These are phyloP conservation scores for Auriscalpium vulgare DNA, from an alignment of 768 basidiomycete genomes.

Conservation along the genomic window DNA sequence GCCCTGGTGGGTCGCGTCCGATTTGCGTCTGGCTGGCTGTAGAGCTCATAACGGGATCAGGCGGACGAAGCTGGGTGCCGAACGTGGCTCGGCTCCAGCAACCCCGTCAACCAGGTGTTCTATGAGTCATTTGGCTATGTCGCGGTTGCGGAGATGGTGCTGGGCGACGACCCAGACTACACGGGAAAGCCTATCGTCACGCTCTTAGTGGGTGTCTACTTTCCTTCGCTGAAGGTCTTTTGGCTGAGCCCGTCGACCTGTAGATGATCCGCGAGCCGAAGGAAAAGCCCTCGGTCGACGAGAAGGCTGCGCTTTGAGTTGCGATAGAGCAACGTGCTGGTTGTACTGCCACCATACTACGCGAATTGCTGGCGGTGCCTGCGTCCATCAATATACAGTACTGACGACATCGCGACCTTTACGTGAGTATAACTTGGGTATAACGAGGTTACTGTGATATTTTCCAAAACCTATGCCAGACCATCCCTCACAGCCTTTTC, in stretches of 20 bases:
- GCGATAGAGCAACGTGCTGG: too few species aligned
- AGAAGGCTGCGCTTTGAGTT: not conserved
- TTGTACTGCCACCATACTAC: too few species aligned
- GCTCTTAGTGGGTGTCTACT: not conserved
- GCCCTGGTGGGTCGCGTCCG: not conserved
- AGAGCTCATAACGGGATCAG: too few species aligned
- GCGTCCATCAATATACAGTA: too few species aligned
- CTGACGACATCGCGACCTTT: too few species aligned
- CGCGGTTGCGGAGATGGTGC: not conserved
- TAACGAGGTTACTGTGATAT: too few species aligned
- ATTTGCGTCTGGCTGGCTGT: too few species aligned
- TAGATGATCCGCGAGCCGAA: not conserved
- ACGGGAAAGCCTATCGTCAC: not conserved
- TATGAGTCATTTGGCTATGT: not conserved
- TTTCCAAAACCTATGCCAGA: too few species aligned
- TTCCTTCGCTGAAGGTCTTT: not conserved
- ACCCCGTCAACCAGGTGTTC: not conserved
- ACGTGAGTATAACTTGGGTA: too few species aligned
- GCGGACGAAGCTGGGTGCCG: not conserved
- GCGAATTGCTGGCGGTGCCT: too few species aligned
- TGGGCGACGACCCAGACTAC: not conserved
- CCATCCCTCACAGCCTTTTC: conserved; percentile 21
- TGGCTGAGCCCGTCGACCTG: not conserved
- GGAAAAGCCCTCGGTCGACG: not conserved
- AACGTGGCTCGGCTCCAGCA: not conserved